Percentiles rank a stretch among this genome's conserved stretches.
Conservation (phyloP, 352 stramenopile species). For the Phytophthora meadii region DNA sequence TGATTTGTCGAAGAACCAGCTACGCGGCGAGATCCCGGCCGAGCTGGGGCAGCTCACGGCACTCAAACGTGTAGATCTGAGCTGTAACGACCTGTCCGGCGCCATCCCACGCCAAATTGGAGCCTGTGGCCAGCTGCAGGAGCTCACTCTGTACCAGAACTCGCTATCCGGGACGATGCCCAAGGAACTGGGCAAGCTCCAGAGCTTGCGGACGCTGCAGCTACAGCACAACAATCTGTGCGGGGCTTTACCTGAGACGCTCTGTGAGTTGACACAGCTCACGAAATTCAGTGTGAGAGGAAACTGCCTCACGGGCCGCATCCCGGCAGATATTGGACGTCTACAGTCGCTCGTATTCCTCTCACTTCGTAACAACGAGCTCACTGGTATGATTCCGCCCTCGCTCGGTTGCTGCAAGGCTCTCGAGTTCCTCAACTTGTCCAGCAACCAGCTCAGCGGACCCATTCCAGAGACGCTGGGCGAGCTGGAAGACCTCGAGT, state of each 20-base stretch:
- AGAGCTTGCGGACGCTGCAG: slow-evolving; percentile 72
- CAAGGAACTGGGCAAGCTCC: slow-evolving; percentile 56
- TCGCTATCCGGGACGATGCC: slow-evolving; percentile 69
- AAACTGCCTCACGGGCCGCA: slow-evolving; percentile 76
- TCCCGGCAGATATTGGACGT: slow-evolving; percentile 69
- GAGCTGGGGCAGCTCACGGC: slow-evolving; percentile 57
- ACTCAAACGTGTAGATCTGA: slow-evolving; percentile 77
- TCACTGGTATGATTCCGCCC: slow-evolving; percentile 67
- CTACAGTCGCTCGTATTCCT: slow-evolving; percentile 81
- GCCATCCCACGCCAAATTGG: slow-evolving; percentile 52
- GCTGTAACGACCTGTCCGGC: slow-evolving; percentile 80
- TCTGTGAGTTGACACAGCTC: slow-evolving; percentile 69
- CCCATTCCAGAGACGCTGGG: slow-evolving; percentile 71
- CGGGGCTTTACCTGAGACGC: slow-evolving; percentile 52
- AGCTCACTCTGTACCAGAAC: slow-evolving; percentile 85
- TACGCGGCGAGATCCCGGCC: slow-evolving; percentile 69
- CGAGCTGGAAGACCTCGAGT: slow-evolving; percentile 81
- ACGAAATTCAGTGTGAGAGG: slow-evolving; percentile 76
- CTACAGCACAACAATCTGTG: slow-evolving; percentile 87
- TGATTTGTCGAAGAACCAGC: slow-evolving; percentile 84
- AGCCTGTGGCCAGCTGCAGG: slow-evolving; percentile 68
- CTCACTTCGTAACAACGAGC: slow-evolving; percentile 86
- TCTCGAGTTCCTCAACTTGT: slow-evolving; percentile 88
- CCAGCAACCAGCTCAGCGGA: slow-evolving; percentile 81
- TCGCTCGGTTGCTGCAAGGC: slow-evolving; percentile 76